These are phyloP conservation scores for Cercophora sp. DNA, from an alignment of 495 filamentous ascomycete genomes.

Conservation along the genomic window DNA sequence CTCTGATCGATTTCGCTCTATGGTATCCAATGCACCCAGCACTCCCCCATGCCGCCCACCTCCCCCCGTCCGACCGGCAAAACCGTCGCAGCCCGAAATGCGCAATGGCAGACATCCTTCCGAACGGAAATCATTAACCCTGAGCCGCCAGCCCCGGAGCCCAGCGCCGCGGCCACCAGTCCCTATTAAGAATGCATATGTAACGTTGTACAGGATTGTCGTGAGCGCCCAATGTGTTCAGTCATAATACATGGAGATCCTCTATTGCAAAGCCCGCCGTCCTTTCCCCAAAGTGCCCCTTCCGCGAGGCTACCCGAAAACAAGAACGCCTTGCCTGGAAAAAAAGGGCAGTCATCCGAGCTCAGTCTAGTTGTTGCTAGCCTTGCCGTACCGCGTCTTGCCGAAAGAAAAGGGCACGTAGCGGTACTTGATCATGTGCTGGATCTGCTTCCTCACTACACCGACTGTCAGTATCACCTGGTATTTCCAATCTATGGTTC, in stretches of 20 bases:
- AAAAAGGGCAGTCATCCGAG: not conserved
- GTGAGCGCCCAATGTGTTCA: constrained; percentile 12
- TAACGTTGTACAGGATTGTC: constrained; percentile 17
- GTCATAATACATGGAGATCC: constrained; percentile 19
- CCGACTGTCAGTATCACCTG: constrained; percentile 23
- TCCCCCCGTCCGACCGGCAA: not conserved
- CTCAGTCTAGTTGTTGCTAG: constrained; percentile 35
- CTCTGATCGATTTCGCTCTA: no score
- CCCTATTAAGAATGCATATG: constrained; percentile 17
- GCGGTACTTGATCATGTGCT: constrained; percentile 99
- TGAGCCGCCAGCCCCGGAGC: constrained; percentile 9
- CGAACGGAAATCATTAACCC: constrained; percentile 17
- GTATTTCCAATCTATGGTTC: not conserved
- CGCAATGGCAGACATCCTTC: constrained; percentile 1
- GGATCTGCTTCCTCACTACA: constrained; percentile 93
- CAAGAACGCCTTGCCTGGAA: not conserved
- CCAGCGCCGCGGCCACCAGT: constrained; percentile 11
- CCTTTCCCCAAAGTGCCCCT: not conserved
- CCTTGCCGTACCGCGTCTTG: constrained; percentile 75
- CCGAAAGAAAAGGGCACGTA: constrained; percentile 95
- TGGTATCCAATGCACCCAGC: no score
- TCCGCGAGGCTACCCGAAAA: not conserved
- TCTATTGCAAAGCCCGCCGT: constrained; percentile 6
- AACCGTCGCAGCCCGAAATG: constrained; percentile 1
- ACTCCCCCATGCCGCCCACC: not conserved